Evolutionary conservation across 768 basidiomycete species (phyloP).

Genomic region (Pulveroboletus sp.): DNA sequence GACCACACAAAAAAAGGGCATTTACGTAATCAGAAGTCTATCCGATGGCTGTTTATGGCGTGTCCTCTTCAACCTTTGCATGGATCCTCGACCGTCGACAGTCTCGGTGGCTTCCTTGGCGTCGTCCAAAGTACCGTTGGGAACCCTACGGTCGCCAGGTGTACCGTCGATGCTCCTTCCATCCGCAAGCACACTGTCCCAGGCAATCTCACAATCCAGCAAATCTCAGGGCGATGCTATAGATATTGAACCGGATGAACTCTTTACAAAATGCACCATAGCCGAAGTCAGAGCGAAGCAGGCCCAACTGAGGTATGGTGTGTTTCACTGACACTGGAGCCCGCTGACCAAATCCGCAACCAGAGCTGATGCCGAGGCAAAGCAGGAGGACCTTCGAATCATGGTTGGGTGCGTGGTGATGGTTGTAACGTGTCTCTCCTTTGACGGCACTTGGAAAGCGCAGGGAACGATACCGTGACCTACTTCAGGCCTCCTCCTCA

Average conservation of each 20-base stretch:
- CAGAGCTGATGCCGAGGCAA: slow-evolving; percentile 78
- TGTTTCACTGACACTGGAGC: slow-evolving; percentile 2
- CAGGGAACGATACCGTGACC: slow-evolving; percentile 87
- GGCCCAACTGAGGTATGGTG: slow-evolving; percentile 56
- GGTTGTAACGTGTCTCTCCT: slow-evolving; percentile 3
- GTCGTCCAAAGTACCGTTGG: slow-evolving; percentile 16
- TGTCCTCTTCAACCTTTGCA: slow-evolving; percentile 15
- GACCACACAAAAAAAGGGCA: neutral
- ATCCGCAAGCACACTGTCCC: slow-evolving; percentile 5
- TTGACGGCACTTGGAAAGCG: slow-evolving; percentile 48
- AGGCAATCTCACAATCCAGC: slow-evolving; percentile 8
- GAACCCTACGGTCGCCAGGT: slow-evolving; percentile 5
- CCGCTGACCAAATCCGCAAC: slow-evolving; percentile 2
- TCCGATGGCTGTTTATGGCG: neutral
- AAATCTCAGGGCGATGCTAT: slow-evolving; percentile 17
- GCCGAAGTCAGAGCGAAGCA: slow-evolving; percentile 64
- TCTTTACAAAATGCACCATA: slow-evolving; percentile 69
- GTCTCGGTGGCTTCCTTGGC: slow-evolving; percentile 28
- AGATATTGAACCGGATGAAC: slow-evolving; percentile 60
- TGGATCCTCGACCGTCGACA: slow-evolving; percentile 39
- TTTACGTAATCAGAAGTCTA: slow-evolving; percentile 21
- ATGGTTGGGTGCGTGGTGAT: slow-evolving; percentile 82
- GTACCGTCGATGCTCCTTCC: slow-evolving; percentile 3
- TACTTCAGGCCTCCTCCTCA: slow-evolving; percentile 80
- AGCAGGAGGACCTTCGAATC: slow-evolving; percentile 80